Evolutionary conservation across 306 rosid species (phyloP), one percentile per base, ranked within the genome.

Genomic region (Prunus fruticosa): DNA sequence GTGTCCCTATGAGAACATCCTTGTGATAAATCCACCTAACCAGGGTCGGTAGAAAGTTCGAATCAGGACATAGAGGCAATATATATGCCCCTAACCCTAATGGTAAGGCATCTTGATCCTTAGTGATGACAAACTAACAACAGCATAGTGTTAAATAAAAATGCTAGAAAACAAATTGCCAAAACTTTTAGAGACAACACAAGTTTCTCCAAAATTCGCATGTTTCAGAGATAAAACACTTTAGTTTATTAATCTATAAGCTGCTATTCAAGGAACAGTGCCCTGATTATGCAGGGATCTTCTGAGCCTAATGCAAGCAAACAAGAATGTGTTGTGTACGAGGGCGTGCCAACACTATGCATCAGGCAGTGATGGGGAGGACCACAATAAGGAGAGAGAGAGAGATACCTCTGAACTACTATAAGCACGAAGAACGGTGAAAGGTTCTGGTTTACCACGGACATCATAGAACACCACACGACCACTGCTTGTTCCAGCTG

Each of bases 401-500:
- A 2, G 14, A 46, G 34, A 52, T 65, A 88, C 91, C 89, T 88
- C 89, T 49, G 89, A 88, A 76, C 80, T 79, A 79, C 83, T 81
- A 85, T 87, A 96, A 45, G 99, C 98, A 38, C 92, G 95, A 75
- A 96, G 98, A 84, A 89, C 93, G 60, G 85, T 92, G 78, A 89
- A 83, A 67, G 99, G 99, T 82, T 93, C 93, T 53, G 96, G 97
- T 80, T 96, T 96, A 77, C 96, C 98, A 76, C 98, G 98, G 66
- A 96, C 93, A 79, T 96, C 98, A 69, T 93, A 93, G 89, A 96
- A 91, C 64, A 91, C 98, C 73, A 96, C 97, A 49, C 91, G 90
- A 45, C 99, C 99, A 73, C 90, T 93, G 87, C 99, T 91, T 64
- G 98, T 96, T 87, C 98, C 99, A 77, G 98, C 98, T 66, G 96